phyloP scores from a whole-genome alignment of 1,284 basidiomycete genomes.

The Leccinum angustisporum region DNA sequence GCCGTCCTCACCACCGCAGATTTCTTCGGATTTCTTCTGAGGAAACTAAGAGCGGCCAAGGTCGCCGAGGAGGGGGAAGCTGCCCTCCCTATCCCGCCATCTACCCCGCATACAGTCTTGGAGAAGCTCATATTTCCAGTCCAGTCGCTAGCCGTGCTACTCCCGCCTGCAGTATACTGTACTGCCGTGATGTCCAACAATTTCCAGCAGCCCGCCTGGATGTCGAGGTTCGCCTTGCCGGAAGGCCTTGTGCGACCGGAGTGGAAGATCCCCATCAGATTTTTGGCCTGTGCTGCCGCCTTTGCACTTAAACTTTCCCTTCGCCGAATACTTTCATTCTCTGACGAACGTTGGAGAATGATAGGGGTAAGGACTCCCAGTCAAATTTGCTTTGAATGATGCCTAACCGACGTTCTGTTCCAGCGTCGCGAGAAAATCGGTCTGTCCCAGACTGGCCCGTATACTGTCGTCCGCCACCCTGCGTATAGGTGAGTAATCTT shows the following conservation, averaged over 20 bases:
- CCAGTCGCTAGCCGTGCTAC: conserved; percentile 26
- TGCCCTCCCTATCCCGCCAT: conserved; percentile 21
- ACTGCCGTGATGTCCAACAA: conserved; percentile 27
- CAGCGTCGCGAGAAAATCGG: conserved; percentile 34
- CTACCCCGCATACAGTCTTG: conserved; percentile 17
- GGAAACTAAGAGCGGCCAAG: conserved; percentile 7
- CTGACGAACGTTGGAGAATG: conserved; percentile 30
- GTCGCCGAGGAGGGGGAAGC: conserved; percentile 15
- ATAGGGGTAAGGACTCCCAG: conserved; percentile 27
- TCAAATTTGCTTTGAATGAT: neutral
- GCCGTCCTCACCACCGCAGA: conserved; percentile 26
- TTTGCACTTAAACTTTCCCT: conserved; percentile 23
- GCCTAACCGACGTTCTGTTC: neutral
- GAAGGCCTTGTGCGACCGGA: conserved; percentile 18
- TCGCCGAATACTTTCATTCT: conserved; percentile 11
- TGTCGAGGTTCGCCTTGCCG: conserved; percentile 29
- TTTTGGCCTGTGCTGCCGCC: conserved; percentile 27
- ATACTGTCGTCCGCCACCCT: conserved; percentile 36
- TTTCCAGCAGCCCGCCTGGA: conserved; percentile 36
- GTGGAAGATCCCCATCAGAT: conserved; percentile 21
- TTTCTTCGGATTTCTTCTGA: conserved; percentile 18
- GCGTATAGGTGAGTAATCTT: conserved; percentile 27
- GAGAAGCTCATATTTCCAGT: conserved; percentile 31
- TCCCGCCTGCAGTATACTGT: conserved; percentile 30
- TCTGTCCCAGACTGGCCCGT: conserved; percentile 31